Conservation (phyloP, 768 basidiomycete species). For the Pleurotus platypus region DNA sequence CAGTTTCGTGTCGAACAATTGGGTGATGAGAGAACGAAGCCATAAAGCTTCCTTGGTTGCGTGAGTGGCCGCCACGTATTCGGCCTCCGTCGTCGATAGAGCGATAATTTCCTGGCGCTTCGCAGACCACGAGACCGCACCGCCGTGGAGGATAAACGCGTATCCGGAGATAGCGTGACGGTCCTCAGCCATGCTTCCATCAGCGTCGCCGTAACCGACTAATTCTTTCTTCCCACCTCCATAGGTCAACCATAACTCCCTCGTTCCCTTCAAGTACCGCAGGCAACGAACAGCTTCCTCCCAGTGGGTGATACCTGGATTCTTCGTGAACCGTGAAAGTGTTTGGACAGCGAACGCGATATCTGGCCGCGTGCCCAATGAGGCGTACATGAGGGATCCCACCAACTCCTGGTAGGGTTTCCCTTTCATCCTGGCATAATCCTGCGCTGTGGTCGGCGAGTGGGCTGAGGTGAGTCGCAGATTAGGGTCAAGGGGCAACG, state of each 20-base stretch:
- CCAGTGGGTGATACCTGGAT: constrained; percentile 19
- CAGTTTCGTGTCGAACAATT: constrained; percentile 2
- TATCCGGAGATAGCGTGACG: constrained; percentile 25
- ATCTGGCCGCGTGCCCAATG: constrained; percentile 22
- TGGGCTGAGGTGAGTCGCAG: constrained; percentile 13
- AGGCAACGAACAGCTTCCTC: constrained; percentile 14
- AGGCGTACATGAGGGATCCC: constrained; percentile 28
- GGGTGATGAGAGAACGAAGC: constrained; percentile 17
- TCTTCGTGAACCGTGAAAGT: constrained; percentile 25
- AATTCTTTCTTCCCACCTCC: constrained; percentile 13
- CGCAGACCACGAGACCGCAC: constrained; percentile 21
- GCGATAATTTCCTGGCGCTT: constrained; percentile 17
- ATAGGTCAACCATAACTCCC: constrained; percentile 11
- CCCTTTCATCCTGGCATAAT: constrained; percentile 18
- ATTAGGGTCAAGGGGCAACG: constrained; percentile 22
- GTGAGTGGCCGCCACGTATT: constrained; percentile 13
- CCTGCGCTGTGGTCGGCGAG: constrained; percentile 16
- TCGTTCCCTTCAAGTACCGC: constrained; percentile 25
- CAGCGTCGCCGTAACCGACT: constrained; percentile 17
- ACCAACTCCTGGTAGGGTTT: constrained; percentile 24
- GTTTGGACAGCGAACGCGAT: constrained; percentile 20
- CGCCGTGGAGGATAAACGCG: constrained; percentile 22
- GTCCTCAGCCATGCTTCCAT: constrained; percentile 16
- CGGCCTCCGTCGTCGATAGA: constrained; percentile 12
- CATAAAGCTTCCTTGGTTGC: constrained; percentile 17